A percentile compares a stretch with the other conserved stretches of the same genome.
Evolutionary conservation across 495 filamentous ascomycete genomes (phyloP).

Genomic region (Aspergillus bertholletiae): DNA sequence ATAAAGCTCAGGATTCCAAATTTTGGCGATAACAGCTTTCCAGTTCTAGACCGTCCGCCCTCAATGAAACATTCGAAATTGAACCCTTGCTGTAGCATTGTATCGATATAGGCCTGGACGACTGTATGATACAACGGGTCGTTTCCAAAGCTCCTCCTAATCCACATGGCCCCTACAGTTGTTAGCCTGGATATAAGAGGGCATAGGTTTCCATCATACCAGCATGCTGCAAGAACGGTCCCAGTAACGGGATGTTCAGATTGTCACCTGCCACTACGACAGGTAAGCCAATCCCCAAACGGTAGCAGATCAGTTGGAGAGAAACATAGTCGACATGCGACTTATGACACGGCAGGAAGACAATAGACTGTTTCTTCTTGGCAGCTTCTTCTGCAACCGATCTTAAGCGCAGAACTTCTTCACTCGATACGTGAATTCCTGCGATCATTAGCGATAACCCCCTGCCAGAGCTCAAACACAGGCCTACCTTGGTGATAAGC

Average conservation of each 20-base stretch:
- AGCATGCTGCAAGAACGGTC: constrained; percentile 88
- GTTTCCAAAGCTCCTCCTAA: constrained; percentile 86
- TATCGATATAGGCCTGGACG: constrained; percentile 95
- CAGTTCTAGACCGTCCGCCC: constrained; percentile 86
- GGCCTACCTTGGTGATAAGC: constrained; percentile 84
- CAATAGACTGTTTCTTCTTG: constrained; percentile 86
- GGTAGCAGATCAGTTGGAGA: constrained; percentile 90
- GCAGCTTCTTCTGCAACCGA: constrained; percentile 78
- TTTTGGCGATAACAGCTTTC: constrained; percentile 89
- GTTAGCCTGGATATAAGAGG: constrained; percentile 12
- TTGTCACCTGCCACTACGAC: constrained; percentile 97
- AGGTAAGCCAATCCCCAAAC: constrained; percentile 81
- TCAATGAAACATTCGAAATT: constrained; percentile 98
- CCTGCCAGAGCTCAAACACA: neutral
- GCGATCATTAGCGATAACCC: constrained; percentile 6
- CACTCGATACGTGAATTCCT: constrained; percentile 89
- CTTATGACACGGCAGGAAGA: constrained; percentile 91
- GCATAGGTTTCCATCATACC: constrained; percentile 39
- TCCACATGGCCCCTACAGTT: constrained; percentile 82
- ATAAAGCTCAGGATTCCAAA: constrained; percentile 96
- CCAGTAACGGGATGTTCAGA: constrained; percentile 87
- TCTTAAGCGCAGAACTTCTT: constrained; percentile 81
- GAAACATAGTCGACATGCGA: constrained; percentile 96
- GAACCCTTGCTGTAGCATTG: constrained; percentile 80
- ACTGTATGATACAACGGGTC: constrained; percentile 86